Conservation (phyloP, 164 flowering plant genomes). For the Vitis labrusca region DNA sequence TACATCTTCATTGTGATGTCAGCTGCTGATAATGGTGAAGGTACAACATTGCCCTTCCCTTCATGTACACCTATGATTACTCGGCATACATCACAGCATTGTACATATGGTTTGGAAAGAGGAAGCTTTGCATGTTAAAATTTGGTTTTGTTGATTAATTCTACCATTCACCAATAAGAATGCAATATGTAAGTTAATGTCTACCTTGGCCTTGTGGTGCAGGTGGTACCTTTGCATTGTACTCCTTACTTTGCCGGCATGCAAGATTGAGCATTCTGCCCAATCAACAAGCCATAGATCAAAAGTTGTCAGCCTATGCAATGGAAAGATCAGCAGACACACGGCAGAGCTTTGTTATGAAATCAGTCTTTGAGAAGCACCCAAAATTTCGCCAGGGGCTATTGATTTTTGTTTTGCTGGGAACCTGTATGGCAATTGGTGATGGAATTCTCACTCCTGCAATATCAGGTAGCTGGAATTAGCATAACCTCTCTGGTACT, state of each 20-base stretch:
- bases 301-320: conserved; percentile 45
- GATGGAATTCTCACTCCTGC: conserved; percentile 89
- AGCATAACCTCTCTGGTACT: neutral
- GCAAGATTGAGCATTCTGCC: conserved; percentile 62
- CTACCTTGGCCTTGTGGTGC: conserved; percentile 28
- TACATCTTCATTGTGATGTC: conserved; percentile 63
- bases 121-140: neutral
- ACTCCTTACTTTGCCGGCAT: conserved; percentile 72
- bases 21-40: conserved; percentile 87
- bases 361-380: conserved; percentile 54
- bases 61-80: neutral
- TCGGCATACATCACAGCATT: neutral
- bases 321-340: conserved; percentile 35
- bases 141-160: neutral
- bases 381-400: conserved; percentile 38
- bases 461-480: conserved; percentile 61
- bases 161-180: neutral
- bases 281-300: conserved; percentile 57
- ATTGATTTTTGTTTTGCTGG: conserved; percentile 63
- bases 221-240: conserved; percentile 87
- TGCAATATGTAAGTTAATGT: neutral
- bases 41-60: conserved; percentile 27
- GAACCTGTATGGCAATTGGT: conserved; percentile 84
- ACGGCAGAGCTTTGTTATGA: conserved; percentile 45
- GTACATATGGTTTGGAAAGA: neutral